Base-by-base conservation (phyloP, 2,329 filamentous ascomycete species). In the Ophiostoma ips region DNA sequence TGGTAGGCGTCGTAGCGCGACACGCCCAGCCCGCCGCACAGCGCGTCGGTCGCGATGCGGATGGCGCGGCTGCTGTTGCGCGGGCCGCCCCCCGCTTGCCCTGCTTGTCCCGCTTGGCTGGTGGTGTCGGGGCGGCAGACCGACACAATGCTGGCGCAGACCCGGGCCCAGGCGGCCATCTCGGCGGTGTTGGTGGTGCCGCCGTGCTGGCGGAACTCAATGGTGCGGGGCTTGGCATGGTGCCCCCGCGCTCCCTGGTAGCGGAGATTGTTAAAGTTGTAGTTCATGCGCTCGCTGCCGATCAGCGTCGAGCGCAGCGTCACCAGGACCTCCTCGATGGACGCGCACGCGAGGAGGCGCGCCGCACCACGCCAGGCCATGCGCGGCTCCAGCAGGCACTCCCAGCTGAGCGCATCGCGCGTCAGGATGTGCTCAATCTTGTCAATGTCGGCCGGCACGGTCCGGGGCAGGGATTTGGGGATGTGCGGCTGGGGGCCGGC, bases 131-230 rank as follows among this genome's bases (percentile, higher is more conserved):
- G 46, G 1, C 50, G 50, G 19, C 38, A 40, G 16, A 28, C 7
- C 1, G n/a, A 18, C 5, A 51, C 46, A 4, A 53, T 13, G 3
- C 28, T 24, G 2, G 6, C 21, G 16, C 52, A 53, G 2, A 53
- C 35, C 5, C 28, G 30, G 15, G 44, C 31, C 49, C 52, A 53
- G 1, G 35, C 24, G 4, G 5, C 33, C 5, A 49, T 51, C 12
- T 44, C 48, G 8, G 15, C 33, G 8, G 46, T 9, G 11, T 49
- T 45, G 5, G 31, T 49, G 13, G 52, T 53, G n/a, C 46, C 46
- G 1, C 24, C 52, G 30, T 53, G 49, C 19, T 53, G 49, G 7
- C 52, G 21, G 21, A 53, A 53, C 30, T 51, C 49, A 16, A 53
- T 43, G 0, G 52, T 51, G 10, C 40, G 45, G 1, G 49, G 52